These are phyloP conservation scores for Astrocystis sublimbata DNA, from an alignment of 495 filamentous ascomycete genomes.

Conservation along the genomic window DNA sequence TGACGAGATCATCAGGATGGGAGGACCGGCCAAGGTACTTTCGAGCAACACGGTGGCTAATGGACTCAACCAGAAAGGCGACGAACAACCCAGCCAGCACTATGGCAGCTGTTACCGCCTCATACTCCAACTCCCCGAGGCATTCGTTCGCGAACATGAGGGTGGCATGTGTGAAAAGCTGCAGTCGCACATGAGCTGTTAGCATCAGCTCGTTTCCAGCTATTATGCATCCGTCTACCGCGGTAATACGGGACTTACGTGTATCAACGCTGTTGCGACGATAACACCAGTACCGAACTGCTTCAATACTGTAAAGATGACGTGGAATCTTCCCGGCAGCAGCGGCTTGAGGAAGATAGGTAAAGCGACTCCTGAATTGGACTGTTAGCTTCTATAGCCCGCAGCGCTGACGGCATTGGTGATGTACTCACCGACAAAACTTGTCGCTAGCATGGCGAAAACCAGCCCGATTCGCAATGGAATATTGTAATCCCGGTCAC, in stretches of 20 bases:
- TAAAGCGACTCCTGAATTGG: slow-evolving; percentile 37
- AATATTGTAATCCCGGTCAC: slow-evolving; percentile 56
- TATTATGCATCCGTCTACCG: no score
- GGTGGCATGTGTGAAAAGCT: slow-evolving; percentile 64
- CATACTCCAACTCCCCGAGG: slow-evolving; percentile 60
- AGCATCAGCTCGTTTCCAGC: no score
- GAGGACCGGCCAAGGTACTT: slow-evolving; percentile 22
- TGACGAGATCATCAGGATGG: slow-evolving; percentile 49
- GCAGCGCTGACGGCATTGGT: background rate
- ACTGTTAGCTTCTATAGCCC: slow-evolving; percentile 7
- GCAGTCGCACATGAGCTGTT: no score
- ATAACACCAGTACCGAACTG: slow-evolving; percentile 78
- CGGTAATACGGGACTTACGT: no score
- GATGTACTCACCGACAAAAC: slow-evolving; percentile 40
- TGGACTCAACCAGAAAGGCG: slow-evolving; percentile 61
- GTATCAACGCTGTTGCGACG: slow-evolving; percentile 69
- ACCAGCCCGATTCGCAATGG: slow-evolving; percentile 58
- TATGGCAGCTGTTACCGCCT: slow-evolving; percentile 61
- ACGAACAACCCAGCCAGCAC: slow-evolving; percentile 67
- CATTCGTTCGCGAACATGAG: slow-evolving; percentile 66
- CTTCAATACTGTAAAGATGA: slow-evolving; percentile 56
- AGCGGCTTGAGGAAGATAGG: slow-evolving; percentile 46
- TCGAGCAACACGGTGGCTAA: slow-evolving; percentile 54
- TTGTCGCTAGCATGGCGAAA: slow-evolving; percentile 59
- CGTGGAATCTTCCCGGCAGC: slow-evolving; percentile 29